Conservation (phyloP, 2,329 filamentous ascomycete species). For the Penicillium polonicum region DNA sequence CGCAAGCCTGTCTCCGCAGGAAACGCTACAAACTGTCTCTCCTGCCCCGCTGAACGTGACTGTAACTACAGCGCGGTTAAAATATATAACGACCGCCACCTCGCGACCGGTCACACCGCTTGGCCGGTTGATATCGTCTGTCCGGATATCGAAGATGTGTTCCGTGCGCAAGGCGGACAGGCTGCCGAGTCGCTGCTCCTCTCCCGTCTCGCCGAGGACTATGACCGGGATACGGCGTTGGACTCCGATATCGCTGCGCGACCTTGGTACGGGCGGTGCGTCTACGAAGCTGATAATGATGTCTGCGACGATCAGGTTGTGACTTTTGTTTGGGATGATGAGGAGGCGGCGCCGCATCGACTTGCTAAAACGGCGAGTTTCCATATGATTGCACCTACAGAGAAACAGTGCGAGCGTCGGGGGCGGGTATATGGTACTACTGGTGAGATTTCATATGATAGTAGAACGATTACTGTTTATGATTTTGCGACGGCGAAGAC, state of each 20-base stretch:
- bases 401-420: constrained; percentile 80
- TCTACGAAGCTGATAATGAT: constrained; percentile 89
- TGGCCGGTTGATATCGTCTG: constrained; percentile 92
- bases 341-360: constrained; percentile 46
- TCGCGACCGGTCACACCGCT: constrained; percentile 64
- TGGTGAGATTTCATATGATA: constrained; percentile 86
- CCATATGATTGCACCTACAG: constrained; percentile 91
- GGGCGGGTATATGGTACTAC: constrained; percentile 81
- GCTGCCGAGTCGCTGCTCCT: constrained; percentile 55
- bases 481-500: constrained; percentile 62
- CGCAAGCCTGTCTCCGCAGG: constrained; percentile 76
- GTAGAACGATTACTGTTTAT: constrained; percentile 70
- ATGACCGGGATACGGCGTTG: constrained; percentile 51
- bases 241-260: constrained; percentile 54
- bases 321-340: constrained; percentile 82
- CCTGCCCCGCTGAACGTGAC: constrained; percentile 68
- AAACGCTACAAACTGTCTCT: constrained; percentile 79
- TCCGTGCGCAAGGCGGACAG: constrained; percentile 45
- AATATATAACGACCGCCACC: constrained; percentile 71
- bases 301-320: constrained; percentile 93
- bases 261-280: constrained; percentile 87
- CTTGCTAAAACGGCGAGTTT: constrained; percentile 82
- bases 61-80: constrained; percentile 85
- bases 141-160: constrained; percentile 82
- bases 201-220: constrained; percentile 53